phyloP scores from a whole-genome alignment of 805 yeast genomes.

The Trichomonascus vanleenenianus region DNA sequence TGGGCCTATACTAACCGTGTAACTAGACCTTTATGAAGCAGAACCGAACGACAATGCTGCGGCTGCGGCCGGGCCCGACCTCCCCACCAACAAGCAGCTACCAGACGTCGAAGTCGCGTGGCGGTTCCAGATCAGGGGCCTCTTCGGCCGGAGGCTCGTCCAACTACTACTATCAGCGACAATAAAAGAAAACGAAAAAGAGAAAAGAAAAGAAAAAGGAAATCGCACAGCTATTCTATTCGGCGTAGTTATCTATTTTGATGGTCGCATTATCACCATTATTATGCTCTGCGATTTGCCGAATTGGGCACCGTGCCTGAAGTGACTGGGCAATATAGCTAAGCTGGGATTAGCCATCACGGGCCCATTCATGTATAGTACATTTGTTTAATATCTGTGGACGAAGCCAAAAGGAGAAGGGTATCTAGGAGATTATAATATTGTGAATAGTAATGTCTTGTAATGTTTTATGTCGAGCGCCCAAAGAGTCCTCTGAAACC shows the following conservation, averaged over 20 bases:
- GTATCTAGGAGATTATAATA: no score
- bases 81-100: constrained; percentile 2
- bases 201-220: not conserved
- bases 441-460: no score
- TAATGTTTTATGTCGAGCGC: no score
- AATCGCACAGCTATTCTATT: not conserved
- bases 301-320: no score
- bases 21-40: constrained; percentile 17
- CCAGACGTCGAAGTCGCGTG: not conserved
- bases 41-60: constrained; percentile 16
- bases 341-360: no score
- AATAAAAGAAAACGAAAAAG: not conserved
- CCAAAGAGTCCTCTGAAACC: no score
- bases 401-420: no score
- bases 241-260: not conserved
- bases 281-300: no score
- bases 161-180: not conserved
- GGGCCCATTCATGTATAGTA: no score
- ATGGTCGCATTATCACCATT: not conserved
- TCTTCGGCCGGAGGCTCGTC: not conserved
- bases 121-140: not conserved
- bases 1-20: not conserved
- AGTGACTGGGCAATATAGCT: no score
- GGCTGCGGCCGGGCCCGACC: constrained; percentile 28
- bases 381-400: no score